Evolutionary conservation across 1,139 yeast species (phyloP), one percentile per base, ranked within the genome.

Genomic region (Suhomyces taliae): DNA sequence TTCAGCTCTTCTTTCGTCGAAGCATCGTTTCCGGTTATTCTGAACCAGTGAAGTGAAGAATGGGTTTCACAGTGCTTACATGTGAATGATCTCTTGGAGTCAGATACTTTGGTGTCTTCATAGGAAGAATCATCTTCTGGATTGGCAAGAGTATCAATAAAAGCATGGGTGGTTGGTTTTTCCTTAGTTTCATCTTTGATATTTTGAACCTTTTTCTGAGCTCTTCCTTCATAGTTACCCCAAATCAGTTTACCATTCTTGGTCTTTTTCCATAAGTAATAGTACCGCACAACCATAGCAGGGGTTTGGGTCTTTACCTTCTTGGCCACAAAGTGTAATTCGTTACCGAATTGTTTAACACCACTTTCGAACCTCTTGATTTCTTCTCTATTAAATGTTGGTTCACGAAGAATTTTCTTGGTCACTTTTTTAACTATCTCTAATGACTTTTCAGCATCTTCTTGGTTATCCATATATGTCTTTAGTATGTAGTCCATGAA

Each of bases 251-350:
- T 81, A 0, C 98, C 98, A 46, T 76, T 76, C 31, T 78, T 72
- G 0, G 97, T 85, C 64, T 91, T 91, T 65, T 91, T 91, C 98
- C 98, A 91, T 44, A 87, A 69, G 59, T 91, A 91, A 60, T 89
- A 91, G 61, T 78, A 91, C 45, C 97, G 68, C 1, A 91, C 97
- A 52, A 90, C 77, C 83, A 85, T 87, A 0, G 91, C 78, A 45
- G 83, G 71, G 0, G 89, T 73, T 55, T 87, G 95, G 0, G 90
- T 76, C 37, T 78, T 78, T 6, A 91, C 95, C 52, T 76, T 79
- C 58, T 83, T 79, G 54, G 66, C 80, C 0, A 89, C 95, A 2
- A 87, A 90, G 58, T 82, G 83, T 24, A 91, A 66, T 59, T 91
- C 97, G 60, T 90, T 84, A 7, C 97, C 98, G 61, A 79, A 79